Evolutionary conservation across 225 moss, liverwort and hornwort genomes (phyloP), one percentile per base, ranked within the genome.

Genomic region (Climacium dendroides): DNA sequence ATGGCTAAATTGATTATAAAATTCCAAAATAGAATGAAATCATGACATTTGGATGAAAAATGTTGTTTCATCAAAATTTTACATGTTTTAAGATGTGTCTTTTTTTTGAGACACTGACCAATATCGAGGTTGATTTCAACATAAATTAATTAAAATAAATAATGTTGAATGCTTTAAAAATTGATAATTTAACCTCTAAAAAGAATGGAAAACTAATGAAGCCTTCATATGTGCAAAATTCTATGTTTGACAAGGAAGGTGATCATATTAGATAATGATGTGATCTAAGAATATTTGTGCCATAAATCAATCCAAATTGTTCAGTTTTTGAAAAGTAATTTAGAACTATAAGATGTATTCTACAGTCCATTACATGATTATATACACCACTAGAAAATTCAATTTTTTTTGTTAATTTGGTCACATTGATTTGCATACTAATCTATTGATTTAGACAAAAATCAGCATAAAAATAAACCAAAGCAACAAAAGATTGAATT

Each of bases 191-290:
- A 78, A 37, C 1, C 52, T 5, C 3, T 5, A 19, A 9, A 48
- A 0, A 0, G 20, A 50, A 19, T 7, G 4, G 3, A 12, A 0
- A 50, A 74, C 13, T 8, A 50, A 13, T 0, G 0, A 0, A 50
- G 8, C 20, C 34, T 2, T 52, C 0, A 1, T 34, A 34, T 35
- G 8, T 52, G 1, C 22, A 22, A 52, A 74, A 22, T 20, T 13
- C 2, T 8, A 35, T 34, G 2, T 75, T 50, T 52, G 34, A 32
- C 1, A 32, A 19, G 11, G 7, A 0, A 71, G 26, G 24, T 71
- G 43, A 26, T 2, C 0, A 1, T 15, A 43, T 28, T 71, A 3
- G 5, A 26, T 6, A 45, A 3, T 45, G 10, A 10, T 0, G 6
- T 72, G 17, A 5, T 72, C 5, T 17, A 17, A 45, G 0, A 28